Base-by-base conservation (phyloP, 192 early-diverging fungal genomes). In the Phycomyces blakesleeanus region DNA sequence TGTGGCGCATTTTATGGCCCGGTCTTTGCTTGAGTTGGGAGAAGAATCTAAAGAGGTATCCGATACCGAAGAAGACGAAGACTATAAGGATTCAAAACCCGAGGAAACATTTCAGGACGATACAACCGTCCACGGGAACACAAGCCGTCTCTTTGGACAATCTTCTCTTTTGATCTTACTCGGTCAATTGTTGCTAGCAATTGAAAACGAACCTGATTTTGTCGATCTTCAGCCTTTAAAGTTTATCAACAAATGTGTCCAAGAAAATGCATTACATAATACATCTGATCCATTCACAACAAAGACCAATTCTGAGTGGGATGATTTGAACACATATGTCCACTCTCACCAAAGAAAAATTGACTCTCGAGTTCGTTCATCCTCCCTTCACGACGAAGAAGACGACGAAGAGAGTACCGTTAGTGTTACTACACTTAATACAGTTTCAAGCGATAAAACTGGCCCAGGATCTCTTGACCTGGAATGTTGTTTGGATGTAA, bases 141-240 rank as follows among this genome's bases (percentile, higher is more conserved):
- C 10, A 42, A 14, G 22, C 20, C 34, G 38, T 5, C n/a, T 6
- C 27, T 57, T 57, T 51, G 64, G 64, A 4, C 21, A 51, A 10
- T 38, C 10, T 12, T 34, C 49, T 0, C 24, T 73, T 6, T 39
- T 37, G 1, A 59, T 63, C 24, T 27, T 67, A 29, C 11, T 73
- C 0, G 49, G 54, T 20, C 71, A 73, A 42, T 26, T 73, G 18
- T 0, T 73, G 2, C 16, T 63, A 12, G 61, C 57, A 8, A 59
- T 73, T 24, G 55, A 63, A 37, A 56, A 49, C 6, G 71, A 73
- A 40, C 59, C 66, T 20, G 71, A 73, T 53, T 67, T 73, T 57
- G 65, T 73, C 5, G 71, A 73, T 38, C 40, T 73, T 11, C 24
- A 66, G 21, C 71, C 71, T 0, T 55, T 73, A 26, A 16, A 44